phyloP scores from a whole-genome alignment of 169 alveolate genomes.

The Eimeria acervulina region DNA sequence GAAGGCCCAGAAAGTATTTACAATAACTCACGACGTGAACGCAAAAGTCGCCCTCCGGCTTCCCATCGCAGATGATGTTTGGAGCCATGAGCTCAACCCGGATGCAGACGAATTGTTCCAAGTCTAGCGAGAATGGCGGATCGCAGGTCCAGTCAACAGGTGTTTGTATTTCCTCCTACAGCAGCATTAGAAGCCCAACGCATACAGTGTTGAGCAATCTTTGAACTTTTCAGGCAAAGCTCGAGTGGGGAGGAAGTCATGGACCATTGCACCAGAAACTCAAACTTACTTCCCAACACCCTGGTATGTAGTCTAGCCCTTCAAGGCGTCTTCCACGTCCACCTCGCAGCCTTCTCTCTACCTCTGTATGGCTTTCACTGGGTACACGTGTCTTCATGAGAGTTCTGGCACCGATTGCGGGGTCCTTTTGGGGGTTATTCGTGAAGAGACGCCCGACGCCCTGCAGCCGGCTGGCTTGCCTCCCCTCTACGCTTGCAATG shows the following conservation, averaged over 20 bases:
- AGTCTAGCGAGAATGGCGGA: slow-evolving; percentile 1
- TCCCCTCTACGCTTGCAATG: not conserved
- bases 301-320: slow-evolving; percentile 57
- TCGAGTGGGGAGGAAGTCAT: not conserved
- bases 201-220: not conserved
- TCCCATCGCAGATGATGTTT: slow-evolving; percentile 32
- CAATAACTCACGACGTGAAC: not conserved
- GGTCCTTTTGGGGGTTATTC: not conserved
- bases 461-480: not conserved
- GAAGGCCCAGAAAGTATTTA: not conserved
- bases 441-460: not conserved
- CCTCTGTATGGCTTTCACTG: not conserved
- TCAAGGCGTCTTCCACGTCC: slow-evolving; percentile 41
- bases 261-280: not conserved
- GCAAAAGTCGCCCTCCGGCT: slow-evolving; percentile 27
- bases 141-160: slow-evolving; percentile 60
- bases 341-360: not conserved
- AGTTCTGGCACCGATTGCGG: not conserved
- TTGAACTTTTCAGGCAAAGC: not conserved
- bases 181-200: not conserved
- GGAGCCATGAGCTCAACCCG: slow-evolving; percentile 24
- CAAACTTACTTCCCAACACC: slow-evolving; percentile 59
- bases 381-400: not conserved
- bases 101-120: slow-evolving; percentile 12
- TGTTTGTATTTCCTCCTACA: slow-evolving; percentile 10